Percentiles rank a stretch among this genome's conserved stretches.
Conservation (phyloP, 352 stramenopile genomes). For the Globisporangium rhizosaccharum region DNA sequence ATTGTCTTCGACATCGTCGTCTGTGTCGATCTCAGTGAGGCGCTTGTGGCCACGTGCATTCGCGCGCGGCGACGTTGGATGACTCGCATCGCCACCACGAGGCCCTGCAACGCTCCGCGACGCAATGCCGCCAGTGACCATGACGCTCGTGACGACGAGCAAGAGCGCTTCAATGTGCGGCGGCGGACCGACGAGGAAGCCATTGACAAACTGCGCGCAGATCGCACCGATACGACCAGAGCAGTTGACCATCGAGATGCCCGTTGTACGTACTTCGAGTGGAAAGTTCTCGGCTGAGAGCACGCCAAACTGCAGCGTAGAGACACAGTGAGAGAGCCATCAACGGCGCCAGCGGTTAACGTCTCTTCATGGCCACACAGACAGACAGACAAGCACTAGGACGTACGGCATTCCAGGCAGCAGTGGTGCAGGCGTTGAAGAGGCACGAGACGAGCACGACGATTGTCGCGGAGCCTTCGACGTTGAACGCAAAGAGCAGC, state of each 20-base stretch:
- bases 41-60: background rate
- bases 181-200: conserved; percentile 71
- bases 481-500: conserved; percentile 78
- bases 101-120: conserved; percentile 29
- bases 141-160: conserved; percentile 69
- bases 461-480: conserved; percentile 49
- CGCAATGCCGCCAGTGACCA: conserved; percentile 52
- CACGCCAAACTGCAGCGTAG: conserved; percentile 67
- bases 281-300: conserved; percentile 88
- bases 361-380: too few species aligned
- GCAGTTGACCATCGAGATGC: conserved; percentile 87
- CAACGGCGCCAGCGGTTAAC: background rate
- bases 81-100: conserved; percentile 21
- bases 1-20: background rate
- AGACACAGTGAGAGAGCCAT: too few species aligned
- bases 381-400: too few species aligned
- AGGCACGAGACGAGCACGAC: conserved; percentile 87
- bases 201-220: conserved; percentile 88
- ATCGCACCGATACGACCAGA: conserved; percentile 87
- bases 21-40: background rate
- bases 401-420: conserved; percentile 86
- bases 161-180: conserved; percentile 76
- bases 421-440: conserved; percentile 89
- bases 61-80: background rate
- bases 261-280: conserved; percentile 83